Base-by-base conservation (phyloP, 306 rosid species). In the Psophocarpus tetragonolobus region DNA sequence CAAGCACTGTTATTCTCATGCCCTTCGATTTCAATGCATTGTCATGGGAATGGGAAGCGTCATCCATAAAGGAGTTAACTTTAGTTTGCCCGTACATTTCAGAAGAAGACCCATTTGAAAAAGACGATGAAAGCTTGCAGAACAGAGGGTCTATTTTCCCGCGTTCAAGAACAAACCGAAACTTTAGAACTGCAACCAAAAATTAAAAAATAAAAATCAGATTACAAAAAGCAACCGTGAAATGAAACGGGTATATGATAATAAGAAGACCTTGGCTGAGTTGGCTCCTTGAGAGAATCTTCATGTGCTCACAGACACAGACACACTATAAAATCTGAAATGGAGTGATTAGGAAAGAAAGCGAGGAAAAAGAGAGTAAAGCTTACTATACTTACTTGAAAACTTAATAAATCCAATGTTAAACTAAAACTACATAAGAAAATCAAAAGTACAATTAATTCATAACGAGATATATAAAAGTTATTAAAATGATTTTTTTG, bases 241-340 rank as follows among this genome's bases (percentile, higher is more conserved):
- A 69, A 63, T n/a, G 80, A 77, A 69, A 63, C 6, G 41, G 12
- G 45, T 23, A 23, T 35, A 8, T 26, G 35, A 60, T 20, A 29
- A 56, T 3, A 6, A 18, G 2, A 20, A 74, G 57, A 94, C 96
- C 96, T 81, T 35, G 84, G 44, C 18, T 50, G 91, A 94, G 94
- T 81, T 35, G 84, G 44, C 18, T 50, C 77, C 86, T 86, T 61
- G 86, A 36, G 78, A 88, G 76, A 75, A 84, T 86, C 90, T 78
- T 90, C 90, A 88, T 87, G 50, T 7, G 24, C 56, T 38, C 3
- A 38, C 10, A 73, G 63, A 65, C 81, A 78, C 54, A 65, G 81
- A 81, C 68, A 45, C 79, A 21, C 36, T 60, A 38, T 14, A 1
- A 6, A 60, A 60, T 29, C 67, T 14, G 39, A 39, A 51, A 60